A percentile compares a stretch with the other conserved stretches of the same genome.
Conservation (phyloP, 208 protist genomes). For the Angomonas desouzai region DNA sequence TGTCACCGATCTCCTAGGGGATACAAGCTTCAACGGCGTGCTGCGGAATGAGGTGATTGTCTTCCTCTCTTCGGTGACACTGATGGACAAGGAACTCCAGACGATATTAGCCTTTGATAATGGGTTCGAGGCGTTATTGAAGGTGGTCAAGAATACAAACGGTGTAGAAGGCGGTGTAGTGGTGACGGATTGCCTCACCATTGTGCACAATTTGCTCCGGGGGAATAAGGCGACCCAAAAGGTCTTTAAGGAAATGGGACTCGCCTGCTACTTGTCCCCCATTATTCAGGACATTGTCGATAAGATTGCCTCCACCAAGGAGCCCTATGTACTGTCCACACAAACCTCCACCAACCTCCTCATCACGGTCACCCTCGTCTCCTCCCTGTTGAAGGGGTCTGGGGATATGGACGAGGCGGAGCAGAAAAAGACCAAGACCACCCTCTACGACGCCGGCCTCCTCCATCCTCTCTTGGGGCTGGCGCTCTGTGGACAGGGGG, state of each 20-base stretch:
- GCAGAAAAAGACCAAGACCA: conserved; percentile 17
- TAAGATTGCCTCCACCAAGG: neutral
- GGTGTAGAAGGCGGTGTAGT: conserved; percentile 51
- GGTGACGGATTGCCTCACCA: conserved; percentile 72
- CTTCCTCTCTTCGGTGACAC: conserved; percentile 60
- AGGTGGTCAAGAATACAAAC: conserved; percentile 43
- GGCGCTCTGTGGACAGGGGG: conserved; percentile 49
- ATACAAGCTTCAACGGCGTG: conserved; percentile 35
- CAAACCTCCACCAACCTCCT: conserved; percentile 11
- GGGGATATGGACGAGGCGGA: conserved; percentile 28
- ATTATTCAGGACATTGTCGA: conserved; percentile 31
- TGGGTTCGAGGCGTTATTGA: conserved; percentile 73
- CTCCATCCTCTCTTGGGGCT: conserved; percentile 45
- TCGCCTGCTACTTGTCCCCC: conserved; percentile 37
- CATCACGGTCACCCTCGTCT: conserved; percentile 7
- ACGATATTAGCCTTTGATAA: conserved; percentile 77
- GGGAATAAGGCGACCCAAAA: conserved; percentile 83
- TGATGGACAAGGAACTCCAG: conserved; percentile 69
- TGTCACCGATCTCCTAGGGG: conserved; percentile 57
- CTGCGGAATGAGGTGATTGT: conserved; percentile 46
- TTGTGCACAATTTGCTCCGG: conserved; percentile 79
- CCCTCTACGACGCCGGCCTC: conserved; percentile 50
- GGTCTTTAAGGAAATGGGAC: conserved; percentile 79
- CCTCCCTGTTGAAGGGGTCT: conserved; percentile 48
- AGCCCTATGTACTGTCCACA: neutral